These are phyloP conservation scores for Lathyrus aphaca DNA, from an alignment of 306 rosid species.

Conservation along the genomic window DNA sequence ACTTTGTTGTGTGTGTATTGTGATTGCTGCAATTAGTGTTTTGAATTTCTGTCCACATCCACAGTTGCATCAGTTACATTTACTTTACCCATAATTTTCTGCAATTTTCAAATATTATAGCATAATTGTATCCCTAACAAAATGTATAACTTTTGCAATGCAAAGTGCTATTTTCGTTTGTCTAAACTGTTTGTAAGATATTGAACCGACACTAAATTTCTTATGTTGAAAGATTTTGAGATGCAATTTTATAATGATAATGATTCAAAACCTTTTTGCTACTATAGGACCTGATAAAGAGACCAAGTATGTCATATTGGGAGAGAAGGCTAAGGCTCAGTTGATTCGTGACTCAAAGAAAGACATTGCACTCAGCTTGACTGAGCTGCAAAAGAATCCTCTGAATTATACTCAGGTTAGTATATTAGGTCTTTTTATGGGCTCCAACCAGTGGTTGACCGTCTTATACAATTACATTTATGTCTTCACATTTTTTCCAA, in stretches of 20 bases:
- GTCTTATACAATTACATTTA: too few relatives aligned
- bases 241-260: slow-evolving; percentile 3
- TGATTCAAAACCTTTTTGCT: slow-evolving; percentile 6
- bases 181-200: not conserved
- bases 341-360: slow-evolving; percentile 88
- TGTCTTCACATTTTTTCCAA: too few relatives aligned
- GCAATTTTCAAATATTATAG: not conserved
- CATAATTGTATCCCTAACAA: not conserved
- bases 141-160: slow-evolving; percentile 15
- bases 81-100: not conserved
- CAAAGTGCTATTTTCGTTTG: not conserved
- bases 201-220: slow-evolving; percentile 1
- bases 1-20: slow-evolving; percentile 6
- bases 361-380: slow-evolving; percentile 56
- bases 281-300: slow-evolving; percentile 79
- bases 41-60: not conserved
- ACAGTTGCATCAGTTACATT: not conserved
- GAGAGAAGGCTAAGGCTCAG: slow-evolving; percentile 96
- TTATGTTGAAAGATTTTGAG: slow-evolving; percentile 10
- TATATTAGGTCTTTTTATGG: slow-evolving; percentile 8
- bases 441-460: too few relatives aligned
- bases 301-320: slow-evolving; percentile 81
- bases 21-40: slow-evolving; percentile 3
- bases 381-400: slow-evolving; percentile 94
- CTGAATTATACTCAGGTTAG: slow-evolving; percentile 85